A percentile compares a stretch with the other conserved stretches of the same genome.
phyloP scores from a whole-genome alignment of 345 rosid species.

The Atalantia buxifolia region DNA sequence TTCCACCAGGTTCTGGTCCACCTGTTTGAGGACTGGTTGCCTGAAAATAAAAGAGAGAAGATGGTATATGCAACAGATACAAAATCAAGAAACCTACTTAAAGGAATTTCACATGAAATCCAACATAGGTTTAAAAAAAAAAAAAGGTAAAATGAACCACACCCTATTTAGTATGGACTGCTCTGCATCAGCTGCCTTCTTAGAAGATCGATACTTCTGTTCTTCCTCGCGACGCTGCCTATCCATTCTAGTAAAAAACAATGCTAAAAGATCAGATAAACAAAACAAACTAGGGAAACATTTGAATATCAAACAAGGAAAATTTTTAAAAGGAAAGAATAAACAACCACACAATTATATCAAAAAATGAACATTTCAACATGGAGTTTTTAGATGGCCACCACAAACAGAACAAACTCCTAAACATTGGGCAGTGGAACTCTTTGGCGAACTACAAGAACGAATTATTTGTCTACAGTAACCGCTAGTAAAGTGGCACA shows the following conservation, averaged over 20 bases:
- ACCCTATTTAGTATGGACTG: conserved; percentile 82
- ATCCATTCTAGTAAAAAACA: conserved; percentile 65
- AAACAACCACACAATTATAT: background rate
- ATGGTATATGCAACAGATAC: background rate
- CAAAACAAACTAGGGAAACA: background rate
- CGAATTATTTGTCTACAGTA: background rate
- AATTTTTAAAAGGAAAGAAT: background rate
- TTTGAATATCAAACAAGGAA: background rate
- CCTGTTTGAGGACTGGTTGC: conserved; percentile 89
- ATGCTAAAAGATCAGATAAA: background rate
- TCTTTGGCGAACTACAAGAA: background rate
- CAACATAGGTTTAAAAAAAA: background rate
- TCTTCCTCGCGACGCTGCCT: conserved; percentile 98
- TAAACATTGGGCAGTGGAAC: background rate
- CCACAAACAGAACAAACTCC: background rate
- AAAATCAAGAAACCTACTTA: background rate
- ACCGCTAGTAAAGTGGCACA: background rate
- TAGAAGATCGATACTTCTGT: conserved; percentile 76
- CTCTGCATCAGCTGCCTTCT: conserved; percentile 79
- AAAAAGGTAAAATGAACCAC: conserved; percentile 8
- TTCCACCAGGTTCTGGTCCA: conserved; percentile 68
- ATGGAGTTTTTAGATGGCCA: background rate
- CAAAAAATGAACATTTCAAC: background rate
- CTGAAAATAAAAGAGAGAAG: conserved; percentile 34
- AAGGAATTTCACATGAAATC: background rate